These are phyloP conservation scores for Penicillium palitans DNA, from an alignment of 2,329 filamentous ascomycete species.

Conservation along the genomic window DNA sequence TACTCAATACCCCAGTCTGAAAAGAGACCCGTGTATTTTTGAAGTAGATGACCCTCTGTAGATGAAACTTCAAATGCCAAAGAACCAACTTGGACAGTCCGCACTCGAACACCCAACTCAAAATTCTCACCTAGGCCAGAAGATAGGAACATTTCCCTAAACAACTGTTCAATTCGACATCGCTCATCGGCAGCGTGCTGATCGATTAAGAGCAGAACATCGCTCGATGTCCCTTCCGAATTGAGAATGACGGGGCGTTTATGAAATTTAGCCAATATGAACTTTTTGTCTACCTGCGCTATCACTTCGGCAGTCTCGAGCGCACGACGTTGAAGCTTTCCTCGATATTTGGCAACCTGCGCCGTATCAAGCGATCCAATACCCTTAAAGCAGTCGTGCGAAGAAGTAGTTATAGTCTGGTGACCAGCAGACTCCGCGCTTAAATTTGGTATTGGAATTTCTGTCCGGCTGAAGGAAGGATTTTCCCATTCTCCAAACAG, in stretches of 20 bases:
- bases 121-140: background rate
- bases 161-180: conserved; percentile 72
- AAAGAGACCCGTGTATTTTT: conserved; percentile 58
- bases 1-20: conserved; percentile 73
- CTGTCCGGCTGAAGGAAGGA: conserved; percentile 64
- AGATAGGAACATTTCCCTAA: conserved; percentile 55
- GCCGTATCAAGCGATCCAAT: conserved; percentile 25
- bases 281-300: conserved; percentile 85
- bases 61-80: conserved; percentile 65
- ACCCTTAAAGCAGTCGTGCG: conserved; percentile 23
- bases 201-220: conserved; percentile 72
- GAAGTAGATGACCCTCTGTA: conserved; percentile 62
- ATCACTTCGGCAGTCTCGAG: conserved; percentile 66
- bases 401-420: conserved; percentile 15
- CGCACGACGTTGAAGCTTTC: conserved; percentile 60
- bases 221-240: background rate
- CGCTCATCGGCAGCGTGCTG: conserved; percentile 96
- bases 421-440: conserved; percentile 23
- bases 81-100: conserved; percentile 40
- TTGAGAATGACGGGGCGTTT: conserved; percentile 4
- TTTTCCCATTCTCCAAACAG: conserved; percentile 71
- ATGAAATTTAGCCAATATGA: conserved; percentile 69
- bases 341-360: conserved; percentile 33
- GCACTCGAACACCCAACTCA: conserved; percentile 8
- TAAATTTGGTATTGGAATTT: conserved; percentile 46